Evolutionary conservation across 805 yeast species (phyloP).

Genomic region (Pichia pseudocactophila): DNA sequence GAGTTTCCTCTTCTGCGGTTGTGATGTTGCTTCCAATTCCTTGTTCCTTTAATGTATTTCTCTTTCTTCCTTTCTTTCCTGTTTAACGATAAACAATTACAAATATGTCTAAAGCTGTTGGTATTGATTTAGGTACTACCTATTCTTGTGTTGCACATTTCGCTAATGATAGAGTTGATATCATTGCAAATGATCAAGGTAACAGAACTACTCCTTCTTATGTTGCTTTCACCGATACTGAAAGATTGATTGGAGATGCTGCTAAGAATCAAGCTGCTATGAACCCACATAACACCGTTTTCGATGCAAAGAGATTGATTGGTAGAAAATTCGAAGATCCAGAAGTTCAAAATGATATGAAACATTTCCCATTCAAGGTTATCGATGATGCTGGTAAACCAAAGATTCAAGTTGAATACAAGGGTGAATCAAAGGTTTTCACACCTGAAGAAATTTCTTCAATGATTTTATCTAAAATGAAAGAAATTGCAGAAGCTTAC

Average conservation of each 20-base stretch:
- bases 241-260: slow-evolving; percentile 92
- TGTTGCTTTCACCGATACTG: slow-evolving; percentile 89
- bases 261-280: slow-evolving; percentile 97
- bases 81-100: neutral
- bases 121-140: slow-evolving; percentile 82
- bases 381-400: slow-evolving; percentile 82
- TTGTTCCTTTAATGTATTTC: neutral
- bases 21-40: neutral
- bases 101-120: slow-evolving; percentile 46
- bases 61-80: neutral
- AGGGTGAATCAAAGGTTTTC: slow-evolving; percentile 86
- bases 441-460: slow-evolving; percentile 94
- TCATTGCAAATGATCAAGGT: slow-evolving; percentile 97
- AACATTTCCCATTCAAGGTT: slow-evolving; percentile 90
- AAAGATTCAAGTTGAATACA: slow-evolving; percentile 80
- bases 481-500: slow-evolving; percentile 52
- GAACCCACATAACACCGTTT: slow-evolving; percentile 85
- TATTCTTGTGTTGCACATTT: slow-evolving; percentile 96
- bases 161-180: slow-evolving; percentile 86
- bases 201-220: slow-evolving; percentile 96
- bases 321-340: slow-evolving; percentile 86
- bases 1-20: no score
- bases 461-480: slow-evolving; percentile 69
- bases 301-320: slow-evolving; percentile 87
- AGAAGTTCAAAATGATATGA: slow-evolving; percentile 70